Base-by-base conservation (phyloP, 345 rosid species). In the Eucalyptus dawsonii region DNA sequence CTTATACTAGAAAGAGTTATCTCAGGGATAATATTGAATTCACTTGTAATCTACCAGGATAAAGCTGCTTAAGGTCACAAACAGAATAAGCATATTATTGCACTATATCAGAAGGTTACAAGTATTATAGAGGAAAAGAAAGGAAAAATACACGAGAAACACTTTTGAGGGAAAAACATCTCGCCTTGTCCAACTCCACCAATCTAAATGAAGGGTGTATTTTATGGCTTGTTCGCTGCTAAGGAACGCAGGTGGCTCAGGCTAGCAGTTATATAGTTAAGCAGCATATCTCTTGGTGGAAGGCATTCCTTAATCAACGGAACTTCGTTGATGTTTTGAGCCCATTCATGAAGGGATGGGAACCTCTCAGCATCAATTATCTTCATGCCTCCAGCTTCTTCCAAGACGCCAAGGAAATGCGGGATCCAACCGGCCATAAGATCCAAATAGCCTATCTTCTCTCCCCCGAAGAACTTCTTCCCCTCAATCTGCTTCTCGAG, bases 331-430 rank as follows among this genome's bases (percentile, higher is more conserved):
- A 94, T 86, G 60, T 90, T 85, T 3, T 67, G 87, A 16, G 76
- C 15, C 94, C 95, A 93, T 86, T 87, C 76, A 85, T 88, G 87
- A n/a, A 93, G 89, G 4, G 34, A 87, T 14, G 94, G 93, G 67
- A 92, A 91, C 72, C 49, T 92, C 15, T 87, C 34, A 6, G 91
- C 90, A 45, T 94, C 93, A 88, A 92, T 10, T 69, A 92, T 19
- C 88, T 94, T 93, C 88, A 53, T 90, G 25, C 53, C 90, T 42
- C 92, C 93, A 29, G 90, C 86, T 91, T 94, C 92, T 88, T 94
- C 94, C 65, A 92, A 17, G 11, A 90, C 89, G 24, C 88, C 88
- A 9, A 91, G 90, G 89, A 89, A 90, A 31, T 29, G 53, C 40
- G 92, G 90, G 42, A 94, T 88, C 91, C 92, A 94, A 37, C 94